phyloP scores from a whole-genome alignment of 345 rosid genomes.

The Eucalyptus virginea region DNA sequence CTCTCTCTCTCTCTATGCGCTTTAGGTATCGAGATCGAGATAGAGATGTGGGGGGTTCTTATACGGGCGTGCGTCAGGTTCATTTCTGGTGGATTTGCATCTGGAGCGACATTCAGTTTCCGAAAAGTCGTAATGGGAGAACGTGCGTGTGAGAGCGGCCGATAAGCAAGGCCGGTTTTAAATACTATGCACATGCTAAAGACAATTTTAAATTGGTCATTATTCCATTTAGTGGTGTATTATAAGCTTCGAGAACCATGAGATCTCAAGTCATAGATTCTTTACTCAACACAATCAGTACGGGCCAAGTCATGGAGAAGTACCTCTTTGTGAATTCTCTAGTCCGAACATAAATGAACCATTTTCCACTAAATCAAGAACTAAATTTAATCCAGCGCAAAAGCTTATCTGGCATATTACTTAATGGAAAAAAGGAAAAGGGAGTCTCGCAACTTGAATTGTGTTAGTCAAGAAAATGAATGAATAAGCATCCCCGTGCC shows the following conservation, averaged over 20 bases:
- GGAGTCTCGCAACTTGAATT: background rate
- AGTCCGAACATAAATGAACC: background rate
- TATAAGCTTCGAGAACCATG: background rate
- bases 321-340: background rate
- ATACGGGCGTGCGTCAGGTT: background rate
- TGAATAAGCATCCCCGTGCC: background rate
- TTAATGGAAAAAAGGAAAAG: background rate
- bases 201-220: background rate
- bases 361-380: background rate
- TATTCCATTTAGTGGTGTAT: background rate
- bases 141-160: background rate
- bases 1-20: background rate
- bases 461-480: background rate
- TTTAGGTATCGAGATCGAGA: background rate
- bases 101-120: background rate
- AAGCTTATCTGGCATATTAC: background rate
- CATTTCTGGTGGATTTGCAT: background rate
- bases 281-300: background rate
- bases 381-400: background rate
- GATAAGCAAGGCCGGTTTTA: background rate
- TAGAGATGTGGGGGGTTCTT: background rate
- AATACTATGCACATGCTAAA: background rate
- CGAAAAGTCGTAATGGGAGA: background rate
- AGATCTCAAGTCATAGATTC: background rate
- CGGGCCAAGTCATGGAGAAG: background rate